A percentile compares a stretch with the other conserved stretches of the same genome.
Conservation (phyloP, 2,329 filamentous ascomycete genomes). For the Proliferodiscus dingleyae region DNA sequence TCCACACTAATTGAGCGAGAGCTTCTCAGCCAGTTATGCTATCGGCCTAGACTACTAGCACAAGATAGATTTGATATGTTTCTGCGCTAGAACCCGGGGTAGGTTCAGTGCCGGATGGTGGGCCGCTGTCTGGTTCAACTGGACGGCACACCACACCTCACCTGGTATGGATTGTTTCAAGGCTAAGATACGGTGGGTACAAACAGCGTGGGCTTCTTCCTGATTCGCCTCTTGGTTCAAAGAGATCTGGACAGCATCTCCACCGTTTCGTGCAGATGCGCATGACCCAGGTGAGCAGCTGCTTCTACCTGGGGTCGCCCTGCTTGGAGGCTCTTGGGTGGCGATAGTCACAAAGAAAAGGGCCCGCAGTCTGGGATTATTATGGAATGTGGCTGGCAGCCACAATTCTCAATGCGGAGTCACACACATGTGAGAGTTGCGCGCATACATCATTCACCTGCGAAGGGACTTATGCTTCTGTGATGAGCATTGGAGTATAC, state of each 20-base stretch:
- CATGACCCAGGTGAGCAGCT: constrained; percentile 13
- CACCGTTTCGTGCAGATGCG: constrained; percentile 29
- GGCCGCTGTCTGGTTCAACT: constrained; percentile 3
- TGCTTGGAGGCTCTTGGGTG: constrained; percentile 1
- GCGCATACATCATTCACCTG: neutral
- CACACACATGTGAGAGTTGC: neutral
- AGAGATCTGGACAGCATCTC: constrained; percentile 14
- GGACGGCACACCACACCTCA: constrained; percentile 16
- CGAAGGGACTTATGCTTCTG: neutral
- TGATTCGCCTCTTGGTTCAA: constrained; percentile 8
- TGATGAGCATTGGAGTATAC: neutral
- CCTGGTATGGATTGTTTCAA: no score
- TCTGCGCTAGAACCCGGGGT: no score
- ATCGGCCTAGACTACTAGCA: neutral
- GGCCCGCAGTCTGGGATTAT: no score
- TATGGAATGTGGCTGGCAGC: constrained; percentile 17
- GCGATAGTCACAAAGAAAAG: no score
- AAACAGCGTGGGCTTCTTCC: constrained; percentile 17
- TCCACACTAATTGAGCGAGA: no score
- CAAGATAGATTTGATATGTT: no score
- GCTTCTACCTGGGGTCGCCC: constrained; percentile 8
- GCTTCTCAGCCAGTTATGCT: no score
- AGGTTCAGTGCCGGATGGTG: no score
- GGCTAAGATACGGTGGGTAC: constrained; percentile 20
- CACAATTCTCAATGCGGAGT: no score